Conservation (phyloP, 352 stramenopile species). For the Halophytophthora batemanensis region DNA sequence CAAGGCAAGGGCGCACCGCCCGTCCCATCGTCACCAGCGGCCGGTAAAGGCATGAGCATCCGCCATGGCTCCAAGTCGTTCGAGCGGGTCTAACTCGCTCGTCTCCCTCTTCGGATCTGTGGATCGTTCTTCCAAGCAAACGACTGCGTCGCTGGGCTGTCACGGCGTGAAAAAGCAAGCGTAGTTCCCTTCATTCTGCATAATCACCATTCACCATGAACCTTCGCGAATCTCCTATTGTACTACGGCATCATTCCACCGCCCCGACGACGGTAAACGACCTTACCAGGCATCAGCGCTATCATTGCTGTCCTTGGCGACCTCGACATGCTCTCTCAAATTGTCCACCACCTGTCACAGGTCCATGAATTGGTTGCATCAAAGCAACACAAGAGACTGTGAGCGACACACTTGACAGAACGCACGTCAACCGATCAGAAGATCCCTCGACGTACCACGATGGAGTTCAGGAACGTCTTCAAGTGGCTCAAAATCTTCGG, state of each 20-base stretch:
- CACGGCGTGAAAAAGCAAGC: not conserved
- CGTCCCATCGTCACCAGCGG: slow-evolving; percentile 11
- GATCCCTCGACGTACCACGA: slow-evolving; percentile 30
- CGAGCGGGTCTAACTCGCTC: slow-evolving; percentile 13
- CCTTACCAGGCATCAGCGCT: slow-evolving; percentile 17
- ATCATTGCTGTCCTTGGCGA: not conserved
- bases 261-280: slow-evolving; percentile 13
- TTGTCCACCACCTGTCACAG: slow-evolving; percentile 38
- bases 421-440: not conserved
- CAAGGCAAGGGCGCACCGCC: slow-evolving; percentile 41
- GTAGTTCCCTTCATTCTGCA: slow-evolving; percentile 9
- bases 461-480: slow-evolving; percentile 29
- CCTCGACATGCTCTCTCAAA: slow-evolving; percentile 4
- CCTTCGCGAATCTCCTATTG: slow-evolving; percentile 1
- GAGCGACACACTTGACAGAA: not conserved
- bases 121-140: not conserved
- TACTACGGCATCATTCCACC: slow-evolving; percentile 2
- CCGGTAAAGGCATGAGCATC: slow-evolving; percentile 5
- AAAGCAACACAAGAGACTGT: slow-evolving; percentile 1
- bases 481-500: slow-evolving; percentile 23
- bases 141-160: not conserved
- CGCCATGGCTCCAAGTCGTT: slow-evolving; percentile 24
- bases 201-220: too few relatives aligned
- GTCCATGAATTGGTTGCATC: not conserved
- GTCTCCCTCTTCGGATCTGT: not conserved